Percentiles rank a stretch among this genome's conserved stretches.
Evolutionary conservation across 2,329 filamentous ascomycete species (phyloP).

Genomic region (Lecanicillium sp.): DNA sequence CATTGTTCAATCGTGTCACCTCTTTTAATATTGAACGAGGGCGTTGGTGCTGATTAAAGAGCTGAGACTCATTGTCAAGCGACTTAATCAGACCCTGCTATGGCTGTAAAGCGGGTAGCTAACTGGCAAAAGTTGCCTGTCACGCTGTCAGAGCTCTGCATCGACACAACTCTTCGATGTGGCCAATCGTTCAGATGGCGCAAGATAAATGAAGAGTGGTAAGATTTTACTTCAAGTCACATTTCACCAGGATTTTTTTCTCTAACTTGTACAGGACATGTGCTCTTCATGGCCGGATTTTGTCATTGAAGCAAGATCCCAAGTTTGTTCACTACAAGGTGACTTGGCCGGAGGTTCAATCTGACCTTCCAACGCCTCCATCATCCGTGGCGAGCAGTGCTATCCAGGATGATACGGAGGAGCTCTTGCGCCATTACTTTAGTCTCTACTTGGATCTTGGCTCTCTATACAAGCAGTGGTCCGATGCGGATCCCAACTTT

Average conservation of each 20-base stretch:
- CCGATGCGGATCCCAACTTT: conserved; percentile 77
- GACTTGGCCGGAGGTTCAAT: conserved; percentile 41
- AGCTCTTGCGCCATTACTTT: conserved; percentile 76
- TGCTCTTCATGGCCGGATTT: conserved; percentile 73
- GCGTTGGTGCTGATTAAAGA: too few species aligned
- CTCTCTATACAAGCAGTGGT: conserved; percentile 80
- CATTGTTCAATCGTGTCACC: too few species aligned
- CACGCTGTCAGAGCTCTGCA: conserved; percentile 76
- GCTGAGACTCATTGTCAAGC: background rate
- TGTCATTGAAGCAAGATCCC: conserved; percentile 78
- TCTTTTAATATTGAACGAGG: too few species aligned
- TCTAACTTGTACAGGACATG: conserved; percentile 53
- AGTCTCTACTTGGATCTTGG: conserved; percentile 73
- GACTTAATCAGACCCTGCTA: conserved; percentile 9
- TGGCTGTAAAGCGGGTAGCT: conserved; percentile 42
- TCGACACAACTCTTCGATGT: conserved; percentile 89
- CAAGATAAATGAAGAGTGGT: conserved; percentile 81
- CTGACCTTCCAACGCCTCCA: conserved; percentile 10
- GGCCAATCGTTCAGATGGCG: conserved; percentile 97
- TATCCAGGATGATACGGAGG: conserved; percentile 59
- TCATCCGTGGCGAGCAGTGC: conserved; percentile 8
- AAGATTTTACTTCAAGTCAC: conserved; percentile 9
- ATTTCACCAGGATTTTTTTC: background rate
- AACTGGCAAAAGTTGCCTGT: conserved; percentile 87
- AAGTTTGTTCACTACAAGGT: conserved; percentile 73